Evolutionary conservation across 2,329 filamentous ascomycete species (phyloP).

Genomic region (Fusarium sp.): DNA sequence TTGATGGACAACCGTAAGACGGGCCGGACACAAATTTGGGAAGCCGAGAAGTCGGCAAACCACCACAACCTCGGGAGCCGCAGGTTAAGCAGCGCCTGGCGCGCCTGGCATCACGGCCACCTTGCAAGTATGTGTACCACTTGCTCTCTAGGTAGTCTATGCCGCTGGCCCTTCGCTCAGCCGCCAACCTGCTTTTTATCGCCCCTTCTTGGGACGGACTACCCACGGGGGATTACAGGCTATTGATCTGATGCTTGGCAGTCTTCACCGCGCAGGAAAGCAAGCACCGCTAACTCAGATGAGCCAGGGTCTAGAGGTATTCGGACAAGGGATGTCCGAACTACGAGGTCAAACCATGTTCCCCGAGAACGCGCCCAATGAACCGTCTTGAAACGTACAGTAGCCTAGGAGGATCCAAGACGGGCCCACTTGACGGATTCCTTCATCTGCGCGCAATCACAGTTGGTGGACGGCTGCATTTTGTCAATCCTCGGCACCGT

Average conservation of each 20-base stretch:
- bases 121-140: neutral
- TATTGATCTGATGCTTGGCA: neutral
- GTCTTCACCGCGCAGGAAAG: neutral
- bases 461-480: slow-evolving; percentile 32
- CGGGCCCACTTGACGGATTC: slow-evolving; percentile 40
- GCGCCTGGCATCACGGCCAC: slow-evolving; percentile 31
- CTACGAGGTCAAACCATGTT: slow-evolving; percentile 6
- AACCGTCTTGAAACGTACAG: slow-evolving; percentile 40
- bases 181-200: slow-evolving; percentile 10
- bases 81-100: slow-evolving; percentile 27
- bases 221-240: neutral
- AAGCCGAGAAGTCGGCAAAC: slow-evolving; percentile 2
- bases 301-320: slow-evolving; percentile 6
- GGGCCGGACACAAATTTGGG: slow-evolving; percentile 2
- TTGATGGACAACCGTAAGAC: neutral
- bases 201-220: neutral
- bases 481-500: slow-evolving; percentile 24
- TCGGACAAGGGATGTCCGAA: slow-evolving; percentile 12
- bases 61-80: neutral
- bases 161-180: neutral
- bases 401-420: slow-evolving; percentile 32
- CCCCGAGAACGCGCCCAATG: slow-evolving; percentile 31
- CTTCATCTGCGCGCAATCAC: slow-evolving; percentile 21
- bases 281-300: slow-evolving; percentile 3
- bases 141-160: too few species aligned